Base-by-base conservation (phyloP, 1,284 basidiomycete species). In the Leccinum insolens region DNA sequence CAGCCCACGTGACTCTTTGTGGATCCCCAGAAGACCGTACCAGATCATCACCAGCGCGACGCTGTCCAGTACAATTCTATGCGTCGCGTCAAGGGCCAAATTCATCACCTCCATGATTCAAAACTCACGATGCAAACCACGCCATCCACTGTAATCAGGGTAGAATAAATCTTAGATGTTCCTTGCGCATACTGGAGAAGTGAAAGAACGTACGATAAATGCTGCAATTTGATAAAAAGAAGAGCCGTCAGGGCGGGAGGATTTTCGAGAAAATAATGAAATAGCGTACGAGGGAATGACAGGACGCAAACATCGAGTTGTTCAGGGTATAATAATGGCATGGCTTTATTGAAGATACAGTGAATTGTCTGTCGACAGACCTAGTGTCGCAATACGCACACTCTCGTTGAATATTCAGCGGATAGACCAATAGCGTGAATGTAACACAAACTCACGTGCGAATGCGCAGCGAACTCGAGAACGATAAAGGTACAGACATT, bases 81-180 rank as follows among this genome's bases (percentile, higher is more conserved):
- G n/a, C 2, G 20, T 9, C 41, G 7, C 20, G 12, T 62, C 41
- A 62, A 15, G 20, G 6, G 1, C 8, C 17, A 44, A n/a, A 31
- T 39, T 11, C 22, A n/a, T 15, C 9, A 44, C 9, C 6, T 62
- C n/a, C 4, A 15, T 15, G n/a, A n/a, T 22, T 5, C 14, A 22
- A 31, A 22, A 31, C 22, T 62, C 39, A 62, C 71, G 41, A 62
- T 57, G 61, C 9, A 59, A 73, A 4, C 71, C 71, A 71, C 22
- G 66, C n/a, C 2, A 72, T 2, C 71, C 71, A 71, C 71, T 71
- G 28, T 41, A 17, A 25, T 22, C 9, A 20, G 9, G 22, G 3
- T 4, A 34, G 25, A 46, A 4, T 17, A 25, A 22, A 15, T 8
- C 25, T 28, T 6, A 31, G 25, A 31, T 62, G 12, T 46, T n/a